phyloP scores from a whole-genome alignment of 768 basidiomycete species.

The Mycena chlorophos region DNA sequence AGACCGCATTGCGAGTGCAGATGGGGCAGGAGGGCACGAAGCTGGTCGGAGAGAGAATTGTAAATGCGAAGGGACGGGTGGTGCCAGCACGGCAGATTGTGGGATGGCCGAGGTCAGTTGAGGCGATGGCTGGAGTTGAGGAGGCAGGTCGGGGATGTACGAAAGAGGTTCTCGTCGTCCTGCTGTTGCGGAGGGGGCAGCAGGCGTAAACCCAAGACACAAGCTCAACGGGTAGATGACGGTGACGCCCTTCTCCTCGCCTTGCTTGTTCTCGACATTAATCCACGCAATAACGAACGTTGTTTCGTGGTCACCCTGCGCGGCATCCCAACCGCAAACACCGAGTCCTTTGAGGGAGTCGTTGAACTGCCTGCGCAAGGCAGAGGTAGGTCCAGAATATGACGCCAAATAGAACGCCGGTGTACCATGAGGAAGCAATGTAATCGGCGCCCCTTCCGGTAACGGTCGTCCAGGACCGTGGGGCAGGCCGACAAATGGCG shows the following conservation, averaged over 20 bases:
- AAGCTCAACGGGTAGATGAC: slow-evolving; percentile 71
- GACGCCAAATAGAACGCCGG: slow-evolving; percentile 73
- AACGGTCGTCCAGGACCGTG: slow-evolving; percentile 40
- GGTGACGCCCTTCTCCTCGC: slow-evolving; percentile 77
- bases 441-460: slow-evolving; percentile 64
- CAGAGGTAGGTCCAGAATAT: slow-evolving; percentile 69
- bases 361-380: slow-evolving; percentile 61
- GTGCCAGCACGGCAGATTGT: slow-evolving; percentile 13
- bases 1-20: slow-evolving; percentile 38
- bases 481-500: slow-evolving; percentile 56
- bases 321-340: slow-evolving; percentile 51
- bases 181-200: slow-evolving; percentile 31
- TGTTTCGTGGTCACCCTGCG: slow-evolving; percentile 17
- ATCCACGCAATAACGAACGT: slow-evolving; percentile 71
- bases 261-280: slow-evolving; percentile 72
- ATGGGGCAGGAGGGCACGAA: slow-evolving; percentile 34
- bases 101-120: slow-evolving; percentile 40
- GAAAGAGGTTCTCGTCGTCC: slow-evolving; percentile 46
- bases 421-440: slow-evolving; percentile 66
- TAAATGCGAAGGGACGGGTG: slow-evolving; percentile 2
- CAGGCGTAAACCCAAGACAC: slow-evolving; percentile 48
- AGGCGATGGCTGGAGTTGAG: slow-evolving; percentile 58
- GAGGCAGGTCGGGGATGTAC: slow-evolving; percentile 63
- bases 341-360: slow-evolving; percentile 65
- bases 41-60: slow-evolving; percentile 14